Percentiles rank a stretch among this genome's conserved stretches.
Conservation (phyloP, 1,284 basidiomycete species). For the Quambalaria eucalypti region DNA sequence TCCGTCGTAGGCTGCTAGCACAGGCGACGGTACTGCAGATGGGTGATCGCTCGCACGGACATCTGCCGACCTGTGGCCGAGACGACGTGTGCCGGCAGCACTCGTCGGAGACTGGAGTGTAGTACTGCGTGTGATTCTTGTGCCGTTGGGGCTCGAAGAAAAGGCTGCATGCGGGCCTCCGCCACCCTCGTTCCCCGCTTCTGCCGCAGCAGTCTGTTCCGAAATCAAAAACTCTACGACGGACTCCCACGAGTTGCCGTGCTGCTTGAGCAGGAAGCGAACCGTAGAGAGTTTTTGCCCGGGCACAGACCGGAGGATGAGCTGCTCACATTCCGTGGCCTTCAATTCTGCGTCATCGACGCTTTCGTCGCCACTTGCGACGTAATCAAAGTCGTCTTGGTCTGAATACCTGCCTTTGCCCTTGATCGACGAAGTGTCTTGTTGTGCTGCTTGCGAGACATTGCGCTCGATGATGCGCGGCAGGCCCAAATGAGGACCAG, state of each 20-base stretch:
- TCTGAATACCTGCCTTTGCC: conserved; percentile 4
- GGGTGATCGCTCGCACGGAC: no score
- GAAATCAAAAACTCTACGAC: conserved; percentile 8
- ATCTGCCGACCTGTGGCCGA: neutral
- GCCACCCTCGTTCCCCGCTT: neutral
- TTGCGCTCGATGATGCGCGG: conserved; percentile 60
- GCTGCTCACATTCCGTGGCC: conserved; percentile 6
- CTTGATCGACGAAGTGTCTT: neutral
- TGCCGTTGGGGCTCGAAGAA: neutral
- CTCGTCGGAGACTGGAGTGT: neutral
- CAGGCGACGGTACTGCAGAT: no score
- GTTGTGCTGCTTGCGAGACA: conserved; percentile 3
- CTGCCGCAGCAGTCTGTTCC: neutral
- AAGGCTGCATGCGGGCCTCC: neutral
- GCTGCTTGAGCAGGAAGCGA: conserved; percentile 3
- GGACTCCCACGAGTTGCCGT: conserved; percentile 7
- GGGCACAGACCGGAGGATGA: conserved; percentile 7
- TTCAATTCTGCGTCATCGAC: conserved; percentile 9
- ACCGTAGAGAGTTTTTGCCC: conserved; percentile 4
- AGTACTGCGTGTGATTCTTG: neutral
- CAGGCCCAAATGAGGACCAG: conserved; percentile 71
- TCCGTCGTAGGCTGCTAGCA: no score
- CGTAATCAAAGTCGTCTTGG: neutral
- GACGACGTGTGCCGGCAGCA: neutral
- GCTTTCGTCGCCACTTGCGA: neutral